Percentiles rank a stretch among this genome's conserved stretches.
These are phyloP conservation scores for Sphagnum magellanicum DNA, from an alignment of 228 moss, liverwort and hornwort species.

Conservation along the genomic window DNA sequence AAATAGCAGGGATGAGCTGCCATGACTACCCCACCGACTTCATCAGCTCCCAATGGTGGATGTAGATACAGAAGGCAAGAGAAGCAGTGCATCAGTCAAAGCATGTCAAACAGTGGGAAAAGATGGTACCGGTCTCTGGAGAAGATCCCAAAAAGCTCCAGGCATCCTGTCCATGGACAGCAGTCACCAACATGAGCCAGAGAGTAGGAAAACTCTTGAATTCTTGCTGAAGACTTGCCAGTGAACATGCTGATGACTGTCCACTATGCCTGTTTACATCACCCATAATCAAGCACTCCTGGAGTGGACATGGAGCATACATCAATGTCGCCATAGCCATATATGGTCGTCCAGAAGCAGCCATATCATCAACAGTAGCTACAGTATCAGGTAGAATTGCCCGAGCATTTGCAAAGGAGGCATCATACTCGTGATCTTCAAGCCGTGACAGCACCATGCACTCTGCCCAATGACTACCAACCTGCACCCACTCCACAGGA, in stretches of 20 bases:
- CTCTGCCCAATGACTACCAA: slow-evolving; percentile 80
- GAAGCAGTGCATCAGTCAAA: background rate
- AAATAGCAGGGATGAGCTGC: no score
- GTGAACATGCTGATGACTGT: slow-evolving; percentile 63
- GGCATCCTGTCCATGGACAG: slow-evolving; percentile 52
- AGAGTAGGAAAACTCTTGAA: slow-evolving; percentile 71
- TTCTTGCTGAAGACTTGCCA: slow-evolving; percentile 65
- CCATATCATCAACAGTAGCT: slow-evolving; percentile 50
- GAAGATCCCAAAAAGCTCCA: slow-evolving; percentile 46
- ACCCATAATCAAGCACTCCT: slow-evolving; percentile 64
- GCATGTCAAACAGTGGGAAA: background rate
- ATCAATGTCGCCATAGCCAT: slow-evolving; percentile 81
- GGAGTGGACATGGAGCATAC: slow-evolving; percentile 77
- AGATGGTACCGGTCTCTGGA: slow-evolving; percentile 43
- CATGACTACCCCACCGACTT: no score
- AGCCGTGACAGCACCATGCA: slow-evolving; percentile 85
- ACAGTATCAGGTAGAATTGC: slow-evolving; percentile 41
- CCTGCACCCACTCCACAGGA: slow-evolving; percentile 17
- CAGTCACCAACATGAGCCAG: slow-evolving; percentile 62
- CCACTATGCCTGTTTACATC: slow-evolving; percentile 48
- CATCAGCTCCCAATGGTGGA: no score
- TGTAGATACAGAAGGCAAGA: no score
- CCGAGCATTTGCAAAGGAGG: slow-evolving; percentile 75
- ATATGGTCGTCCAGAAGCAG: slow-evolving; percentile 45
- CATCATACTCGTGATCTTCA: slow-evolving; percentile 83